Conservation (phyloP, 2,329 filamentous ascomycete species). For the Ophiostoma ips region DNA sequence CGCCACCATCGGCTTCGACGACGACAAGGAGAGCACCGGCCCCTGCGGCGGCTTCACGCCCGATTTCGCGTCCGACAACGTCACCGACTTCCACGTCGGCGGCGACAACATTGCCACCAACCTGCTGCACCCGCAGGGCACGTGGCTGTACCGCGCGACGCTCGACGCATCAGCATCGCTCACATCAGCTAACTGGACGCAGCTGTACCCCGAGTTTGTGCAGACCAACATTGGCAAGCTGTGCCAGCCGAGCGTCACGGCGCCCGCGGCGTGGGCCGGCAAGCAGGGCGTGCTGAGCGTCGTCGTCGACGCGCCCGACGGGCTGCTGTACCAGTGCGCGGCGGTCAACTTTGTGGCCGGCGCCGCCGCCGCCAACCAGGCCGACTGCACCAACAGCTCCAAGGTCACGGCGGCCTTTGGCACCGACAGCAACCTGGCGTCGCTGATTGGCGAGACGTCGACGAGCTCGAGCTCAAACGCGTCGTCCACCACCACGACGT, state of each 20-base stretch:
- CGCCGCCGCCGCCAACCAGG: constrained; percentile 14
- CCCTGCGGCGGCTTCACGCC: constrained; percentile 43
- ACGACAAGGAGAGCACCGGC: constrained; percentile 28
- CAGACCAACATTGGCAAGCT: constrained; percentile 41
- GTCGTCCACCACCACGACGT: not conserved
- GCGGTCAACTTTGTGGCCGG: constrained; percentile 41
- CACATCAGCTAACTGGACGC: constrained; percentile 35
- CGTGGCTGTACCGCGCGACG: constrained; percentile 45
- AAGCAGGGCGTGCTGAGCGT: constrained; percentile 41
- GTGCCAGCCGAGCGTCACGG: constrained; percentile 35
- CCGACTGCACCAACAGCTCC: constrained; percentile 26
- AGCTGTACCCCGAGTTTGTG: constrained; percentile 37
- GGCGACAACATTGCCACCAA: constrained; percentile 37
- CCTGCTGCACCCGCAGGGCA: constrained; percentile 36
- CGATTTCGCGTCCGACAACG: constrained; percentile 25
- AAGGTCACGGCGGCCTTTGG: constrained; percentile 20
- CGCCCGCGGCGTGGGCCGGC: constrained; percentile 37
- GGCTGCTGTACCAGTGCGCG: constrained; percentile 31
- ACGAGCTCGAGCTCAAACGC: not conserved
- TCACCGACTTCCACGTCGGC: constrained; percentile 41
- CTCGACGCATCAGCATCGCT: constrained; percentile 34
- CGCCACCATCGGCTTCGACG: constrained; percentile 32
- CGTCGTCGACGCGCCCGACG: constrained; percentile 38
- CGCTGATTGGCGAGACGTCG: not conserved
- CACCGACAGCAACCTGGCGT: constrained; percentile 19